Conservation (phyloP, 2,329 filamentous ascomycete genomes). For the Alternaria sp. region DNA sequence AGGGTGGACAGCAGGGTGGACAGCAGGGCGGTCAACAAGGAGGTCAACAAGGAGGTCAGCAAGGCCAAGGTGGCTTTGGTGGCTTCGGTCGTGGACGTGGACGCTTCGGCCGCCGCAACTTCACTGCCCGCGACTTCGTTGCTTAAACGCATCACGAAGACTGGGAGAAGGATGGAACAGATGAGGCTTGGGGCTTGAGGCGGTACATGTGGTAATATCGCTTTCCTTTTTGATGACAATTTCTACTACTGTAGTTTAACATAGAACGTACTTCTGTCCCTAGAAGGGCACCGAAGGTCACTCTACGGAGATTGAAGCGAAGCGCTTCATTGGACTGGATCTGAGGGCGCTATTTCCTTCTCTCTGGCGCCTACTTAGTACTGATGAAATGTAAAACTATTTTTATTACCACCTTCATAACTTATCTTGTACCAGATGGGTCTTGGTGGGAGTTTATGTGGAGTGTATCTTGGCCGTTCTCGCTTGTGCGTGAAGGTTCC, state of each 20-base stretch:
- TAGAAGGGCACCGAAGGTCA: constrained; percentile 32
- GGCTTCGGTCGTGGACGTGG: constrained; percentile 26
- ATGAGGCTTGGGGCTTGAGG: constrained; percentile 8
- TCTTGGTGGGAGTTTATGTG: background rate
- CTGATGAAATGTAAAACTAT: constrained; percentile 48
- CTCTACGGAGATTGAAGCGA: constrained; percentile 47
- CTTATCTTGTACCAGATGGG: background rate
- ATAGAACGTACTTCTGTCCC: constrained; percentile 41
- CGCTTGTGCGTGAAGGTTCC: constrained; percentile 1
- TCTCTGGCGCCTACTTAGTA: constrained; percentile 30
- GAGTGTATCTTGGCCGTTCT: background rate
- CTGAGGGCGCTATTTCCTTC: constrained; percentile 38
- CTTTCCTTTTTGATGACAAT: constrained; percentile 30
- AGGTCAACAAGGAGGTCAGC: constrained; percentile 16
- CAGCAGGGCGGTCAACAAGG: constrained; percentile 10
- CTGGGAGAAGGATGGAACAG: background rate
- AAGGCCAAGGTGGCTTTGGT: constrained; percentile 24
- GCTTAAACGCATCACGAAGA: constrained; percentile 31
- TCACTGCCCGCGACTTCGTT: constrained; percentile 45
- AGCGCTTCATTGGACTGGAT: constrained; percentile 48
- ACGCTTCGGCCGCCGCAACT: constrained; percentile 32
- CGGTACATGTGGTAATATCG: constrained; percentile 42
- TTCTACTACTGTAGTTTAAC: constrained; percentile 28
- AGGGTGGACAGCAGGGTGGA: background rate
- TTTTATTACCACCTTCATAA: constrained; percentile 21